These are phyloP conservation scores for Coniochaeta sp. DNA, from an alignment of 2,329 filamentous ascomycete genomes.

Conservation along the genomic window DNA sequence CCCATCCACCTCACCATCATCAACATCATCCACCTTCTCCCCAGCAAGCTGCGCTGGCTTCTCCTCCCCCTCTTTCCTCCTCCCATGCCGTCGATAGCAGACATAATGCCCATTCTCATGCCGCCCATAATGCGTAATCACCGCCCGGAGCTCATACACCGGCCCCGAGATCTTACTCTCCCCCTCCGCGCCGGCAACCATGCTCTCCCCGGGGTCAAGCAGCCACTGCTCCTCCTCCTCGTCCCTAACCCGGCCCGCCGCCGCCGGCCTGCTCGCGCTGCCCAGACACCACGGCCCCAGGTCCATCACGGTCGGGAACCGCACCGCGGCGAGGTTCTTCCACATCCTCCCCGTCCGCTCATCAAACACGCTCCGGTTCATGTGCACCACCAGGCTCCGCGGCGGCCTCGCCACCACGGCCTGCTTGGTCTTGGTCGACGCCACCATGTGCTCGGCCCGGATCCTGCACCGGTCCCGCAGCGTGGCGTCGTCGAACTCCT, in stretches of 20 bases:
- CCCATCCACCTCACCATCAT: conserved; percentile 10
- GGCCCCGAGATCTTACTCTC: conserved; percentile 46
- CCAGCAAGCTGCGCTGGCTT: conserved; percentile 11
- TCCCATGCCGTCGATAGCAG: conserved; percentile 70
- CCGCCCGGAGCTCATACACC: conserved; percentile 72
- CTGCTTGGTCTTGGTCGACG: conserved; percentile 82
- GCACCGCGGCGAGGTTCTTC: conserved; percentile 77
- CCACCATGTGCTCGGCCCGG: conserved; percentile 58
- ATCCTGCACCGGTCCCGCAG: conserved; percentile 57
- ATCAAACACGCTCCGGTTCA: conserved; percentile 89
- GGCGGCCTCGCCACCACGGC: conserved; percentile 78
- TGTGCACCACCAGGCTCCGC: conserved; percentile 72
- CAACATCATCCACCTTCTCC: conserved; percentile 13
- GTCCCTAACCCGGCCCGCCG: conserved; percentile 8
- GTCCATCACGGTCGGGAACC: conserved; percentile 68
- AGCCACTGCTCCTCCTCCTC: conserved; percentile 58
- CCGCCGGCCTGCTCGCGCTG: conserved; percentile 32
- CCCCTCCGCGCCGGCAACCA: conserved; percentile 51
- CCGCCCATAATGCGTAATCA: conserved; percentile 80
- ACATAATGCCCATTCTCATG: conserved; percentile 97
- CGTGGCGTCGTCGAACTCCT: conserved; percentile 69
- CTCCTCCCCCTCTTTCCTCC: conserved; percentile 8
- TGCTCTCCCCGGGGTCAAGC: conserved; percentile 59
- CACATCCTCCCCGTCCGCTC: conserved; percentile 69
- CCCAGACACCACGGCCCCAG: conserved; percentile 81